phyloP scores from a whole-genome alignment of 306 rosid genomes.

The Castanea crenata region DNA sequence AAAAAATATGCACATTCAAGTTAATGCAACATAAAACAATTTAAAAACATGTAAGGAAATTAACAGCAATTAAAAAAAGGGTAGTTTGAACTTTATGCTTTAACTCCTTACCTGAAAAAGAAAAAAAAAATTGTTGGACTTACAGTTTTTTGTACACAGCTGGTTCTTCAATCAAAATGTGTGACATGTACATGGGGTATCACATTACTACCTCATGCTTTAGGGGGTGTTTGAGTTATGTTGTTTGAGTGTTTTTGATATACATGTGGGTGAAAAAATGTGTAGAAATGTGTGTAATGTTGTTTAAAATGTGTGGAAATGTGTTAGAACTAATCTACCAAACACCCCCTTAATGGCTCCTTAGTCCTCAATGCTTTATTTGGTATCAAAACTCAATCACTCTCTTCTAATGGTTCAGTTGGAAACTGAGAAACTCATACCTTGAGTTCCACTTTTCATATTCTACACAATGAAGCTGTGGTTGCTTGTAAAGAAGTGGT shows the following conservation, averaged over 20 bases:
- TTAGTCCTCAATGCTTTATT: neutral
- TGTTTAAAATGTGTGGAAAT: too few relatives aligned
- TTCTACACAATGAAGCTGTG: neutral
- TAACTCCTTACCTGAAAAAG: neutral
- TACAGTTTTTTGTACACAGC: neutral
- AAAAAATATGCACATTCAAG: neutral
- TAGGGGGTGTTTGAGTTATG: neutral
- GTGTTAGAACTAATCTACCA: too few relatives aligned
- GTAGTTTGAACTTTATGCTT: neutral
- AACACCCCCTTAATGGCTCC: neutral
- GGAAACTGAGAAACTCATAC: neutral
- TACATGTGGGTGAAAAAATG: too few relatives aligned
- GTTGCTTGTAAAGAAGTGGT: too few relatives aligned
- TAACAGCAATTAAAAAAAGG: neutral
- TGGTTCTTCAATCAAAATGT: neutral
- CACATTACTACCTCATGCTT: neutral
- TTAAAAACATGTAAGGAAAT: neutral
- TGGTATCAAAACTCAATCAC: neutral
- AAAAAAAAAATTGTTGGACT: neutral
- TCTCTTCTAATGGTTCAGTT: neutral
- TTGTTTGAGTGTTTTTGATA: too few relatives aligned
- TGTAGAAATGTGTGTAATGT: too few relatives aligned
- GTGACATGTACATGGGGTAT: neutral
- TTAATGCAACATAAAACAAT: neutral
- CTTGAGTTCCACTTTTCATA: neutral